Evolutionary conservation across 108 stramenopile species (phyloP).

Genomic region (Skeletonema menzelii): DNA sequence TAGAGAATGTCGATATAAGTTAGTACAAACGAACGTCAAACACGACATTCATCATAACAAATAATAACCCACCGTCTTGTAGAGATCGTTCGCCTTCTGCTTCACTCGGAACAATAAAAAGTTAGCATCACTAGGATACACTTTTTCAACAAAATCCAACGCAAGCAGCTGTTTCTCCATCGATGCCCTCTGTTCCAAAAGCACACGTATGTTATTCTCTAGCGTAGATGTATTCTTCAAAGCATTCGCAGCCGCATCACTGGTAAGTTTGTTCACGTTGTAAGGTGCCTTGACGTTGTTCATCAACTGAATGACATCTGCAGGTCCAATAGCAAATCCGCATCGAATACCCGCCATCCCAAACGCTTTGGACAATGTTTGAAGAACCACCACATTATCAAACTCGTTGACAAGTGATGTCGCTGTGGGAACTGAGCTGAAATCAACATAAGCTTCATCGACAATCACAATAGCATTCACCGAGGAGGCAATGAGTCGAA

Average conservation of each 20-base stretch:
- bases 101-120: conserved; percentile 87
- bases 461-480: conserved; percentile 83
- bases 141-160: conserved; percentile 77
- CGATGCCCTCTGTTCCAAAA: conserved; percentile 65
- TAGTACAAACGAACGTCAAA: neutral
- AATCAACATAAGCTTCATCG: conserved; percentile 97
- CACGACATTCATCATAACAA: neutral
- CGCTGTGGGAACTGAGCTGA: conserved; percentile 42
- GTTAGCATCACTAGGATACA: conserved; percentile 88
- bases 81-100: conserved; percentile 73
- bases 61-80: conserved; percentile 55
- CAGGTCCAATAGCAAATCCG: conserved; percentile 89
- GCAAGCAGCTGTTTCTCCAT: conserved; percentile 57
- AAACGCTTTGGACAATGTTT: conserved; percentile 96
- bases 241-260: conserved; percentile 83
- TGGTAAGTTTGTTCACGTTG: conserved; percentile 90
- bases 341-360: conserved; percentile 96
- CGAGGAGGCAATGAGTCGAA: conserved; percentile 63
- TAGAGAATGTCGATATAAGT: neutral
- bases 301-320: conserved; percentile 91
- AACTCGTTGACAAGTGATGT: conserved; percentile 61
- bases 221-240: conserved; percentile 60
- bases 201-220: conserved; percentile 55
- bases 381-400: conserved; percentile 88
- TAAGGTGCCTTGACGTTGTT: conserved; percentile 98